These are phyloP conservation scores for Pyrus betulifolia DNA, from an alignment of 306 rosid species.

Conservation along the genomic window DNA sequence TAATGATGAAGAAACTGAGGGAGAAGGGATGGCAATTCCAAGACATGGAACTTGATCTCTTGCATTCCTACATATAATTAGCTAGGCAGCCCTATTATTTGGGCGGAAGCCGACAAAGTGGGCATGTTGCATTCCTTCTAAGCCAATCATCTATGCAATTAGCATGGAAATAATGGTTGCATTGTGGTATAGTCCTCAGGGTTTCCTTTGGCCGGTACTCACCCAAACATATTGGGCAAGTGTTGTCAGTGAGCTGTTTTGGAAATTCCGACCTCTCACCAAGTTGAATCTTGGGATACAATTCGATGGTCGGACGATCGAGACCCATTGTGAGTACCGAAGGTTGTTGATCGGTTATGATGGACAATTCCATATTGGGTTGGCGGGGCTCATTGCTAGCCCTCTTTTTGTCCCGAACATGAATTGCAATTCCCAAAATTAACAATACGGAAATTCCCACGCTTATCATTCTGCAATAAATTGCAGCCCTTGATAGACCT, in stretches of 20 bases:
- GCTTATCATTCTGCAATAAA: neutral
- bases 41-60: too few relatives aligned
- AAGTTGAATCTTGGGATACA: neutral
- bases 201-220: slow-evolving; percentile 26
- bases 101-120: slow-evolving; percentile 28
- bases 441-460: neutral
- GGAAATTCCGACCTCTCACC: neutral
- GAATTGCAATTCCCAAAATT: too few relatives aligned
- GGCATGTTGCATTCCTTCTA: slow-evolving; percentile 35
- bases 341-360: neutral
- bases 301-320: neutral
- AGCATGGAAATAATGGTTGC: slow-evolving; percentile 43
- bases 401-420: too few relatives aligned
- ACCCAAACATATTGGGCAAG: neutral
- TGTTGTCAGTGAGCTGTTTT: neutral
- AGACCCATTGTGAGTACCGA: neutral
- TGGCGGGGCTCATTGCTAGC: neutral
- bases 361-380: neutral
- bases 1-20: neutral
- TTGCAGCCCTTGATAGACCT: too few relatives aligned
- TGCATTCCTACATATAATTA: too few relatives aligned
- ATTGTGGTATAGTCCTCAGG: slow-evolving; percentile 30
- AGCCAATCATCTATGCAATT: slow-evolving; percentile 43
- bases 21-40: too few relatives aligned
- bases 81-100: too few relatives aligned